phyloP scores from a whole-genome alignment of 2,329 filamentous ascomycete species.

The Aspergillus floridensis region DNA sequence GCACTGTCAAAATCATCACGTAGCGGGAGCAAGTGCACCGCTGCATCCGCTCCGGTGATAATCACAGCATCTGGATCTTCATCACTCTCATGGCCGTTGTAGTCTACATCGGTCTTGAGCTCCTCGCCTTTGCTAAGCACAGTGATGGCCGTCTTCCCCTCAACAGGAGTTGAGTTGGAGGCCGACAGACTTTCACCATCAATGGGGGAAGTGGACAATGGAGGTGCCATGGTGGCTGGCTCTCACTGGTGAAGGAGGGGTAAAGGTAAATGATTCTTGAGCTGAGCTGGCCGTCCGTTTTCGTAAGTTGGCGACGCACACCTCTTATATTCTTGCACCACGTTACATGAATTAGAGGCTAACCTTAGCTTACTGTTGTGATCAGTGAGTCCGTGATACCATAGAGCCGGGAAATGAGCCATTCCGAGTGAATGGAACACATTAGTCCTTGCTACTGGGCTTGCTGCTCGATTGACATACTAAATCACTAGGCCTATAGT shows the following conservation, averaged over 20 bases:
- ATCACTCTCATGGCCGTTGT: not conserved
- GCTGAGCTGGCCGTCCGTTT: not conserved
- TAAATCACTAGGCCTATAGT: not conserved
- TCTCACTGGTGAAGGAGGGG: not conserved
- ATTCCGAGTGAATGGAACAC: not conserved
- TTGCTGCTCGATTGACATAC: not conserved
- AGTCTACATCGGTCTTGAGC: not conserved
- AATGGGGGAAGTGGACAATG: not conserved
- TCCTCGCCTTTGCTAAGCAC: constrained; percentile 1
- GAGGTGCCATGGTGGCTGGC: not conserved
- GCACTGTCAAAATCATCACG: constrained; percentile 54
- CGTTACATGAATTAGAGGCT: not conserved
- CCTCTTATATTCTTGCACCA: not conserved
- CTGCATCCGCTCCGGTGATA: constrained; percentile 52
- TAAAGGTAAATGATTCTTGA: not conserved
- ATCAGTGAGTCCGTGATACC: not conserved
- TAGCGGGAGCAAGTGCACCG: constrained; percentile 49
- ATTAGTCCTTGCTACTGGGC: not conserved
- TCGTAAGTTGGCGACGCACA: not conserved
- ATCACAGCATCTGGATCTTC: constrained; percentile 44
- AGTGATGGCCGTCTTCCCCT: not conserved
- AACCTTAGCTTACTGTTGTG: not conserved
- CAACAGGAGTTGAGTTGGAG: not conserved
- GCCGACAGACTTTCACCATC: not conserved
- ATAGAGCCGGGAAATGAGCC: not conserved